These are phyloP conservation scores for Penicillium hordei DNA, from an alignment of 2,329 filamentous ascomycete genomes.

Conservation along the genomic window DNA sequence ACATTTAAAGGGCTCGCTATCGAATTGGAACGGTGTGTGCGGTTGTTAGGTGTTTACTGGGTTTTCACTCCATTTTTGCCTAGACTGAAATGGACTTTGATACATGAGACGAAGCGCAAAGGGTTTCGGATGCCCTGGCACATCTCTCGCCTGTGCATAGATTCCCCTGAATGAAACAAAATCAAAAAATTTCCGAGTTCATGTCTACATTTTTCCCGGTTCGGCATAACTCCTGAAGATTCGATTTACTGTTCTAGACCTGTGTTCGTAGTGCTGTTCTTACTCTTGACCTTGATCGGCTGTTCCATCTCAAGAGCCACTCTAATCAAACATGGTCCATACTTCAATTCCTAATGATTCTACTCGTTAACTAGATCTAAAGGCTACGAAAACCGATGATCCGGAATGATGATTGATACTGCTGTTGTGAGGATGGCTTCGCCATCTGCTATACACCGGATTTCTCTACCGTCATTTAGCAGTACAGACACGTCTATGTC, in stretches of 20 bases:
- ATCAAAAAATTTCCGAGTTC: slow-evolving; percentile 39
- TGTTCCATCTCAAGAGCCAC: too few relatives aligned
- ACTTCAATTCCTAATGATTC: too few relatives aligned
- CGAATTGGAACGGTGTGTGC: slow-evolving; percentile 31
- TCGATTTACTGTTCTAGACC: neutral
- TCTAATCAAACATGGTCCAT: neutral
- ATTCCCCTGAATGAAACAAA: slow-evolving; percentile 47
- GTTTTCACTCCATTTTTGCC: slow-evolving; percentile 35
- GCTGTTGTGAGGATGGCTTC: neutral
- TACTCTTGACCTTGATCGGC: neutral
- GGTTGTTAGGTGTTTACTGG: slow-evolving; percentile 41
- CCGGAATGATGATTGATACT: neutral
- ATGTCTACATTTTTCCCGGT: slow-evolving; percentile 5
- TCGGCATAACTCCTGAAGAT: neutral
- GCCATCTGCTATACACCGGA: neutral
- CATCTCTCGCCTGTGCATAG: slow-evolving; percentile 44
- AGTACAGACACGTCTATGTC: slow-evolving; percentile 72
- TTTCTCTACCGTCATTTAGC: neutral
- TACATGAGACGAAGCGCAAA: slow-evolving; percentile 42
- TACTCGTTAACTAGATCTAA: neutral
- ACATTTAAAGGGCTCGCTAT: slow-evolving; percentile 67
- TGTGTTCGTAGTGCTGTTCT: slow-evolving; percentile 3
- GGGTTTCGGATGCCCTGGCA: slow-evolving; percentile 42
- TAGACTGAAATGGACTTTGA: slow-evolving; percentile 35
- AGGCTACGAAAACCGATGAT: neutral